Conservation (phyloP, 2,329 filamentous ascomycete species). For the Claviceps lovelessii region DNA sequence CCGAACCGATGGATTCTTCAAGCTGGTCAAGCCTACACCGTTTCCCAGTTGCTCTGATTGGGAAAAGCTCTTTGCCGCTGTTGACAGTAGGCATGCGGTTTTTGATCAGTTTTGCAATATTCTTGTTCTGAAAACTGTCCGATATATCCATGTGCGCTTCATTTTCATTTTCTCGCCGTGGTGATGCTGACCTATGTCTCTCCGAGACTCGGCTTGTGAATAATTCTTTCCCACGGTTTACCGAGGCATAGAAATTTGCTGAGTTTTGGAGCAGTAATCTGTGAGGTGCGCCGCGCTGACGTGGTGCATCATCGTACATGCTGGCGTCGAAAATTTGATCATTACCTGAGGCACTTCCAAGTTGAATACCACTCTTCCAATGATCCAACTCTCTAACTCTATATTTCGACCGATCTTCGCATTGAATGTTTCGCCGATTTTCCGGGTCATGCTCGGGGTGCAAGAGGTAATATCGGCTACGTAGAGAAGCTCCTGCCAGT, state of each 20-base stretch:
- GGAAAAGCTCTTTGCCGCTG: conserved; percentile 25
- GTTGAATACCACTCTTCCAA: conserved; percentile 17
- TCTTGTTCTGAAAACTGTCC: conserved; percentile 22
- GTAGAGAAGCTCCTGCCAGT: conserved; percentile 57
- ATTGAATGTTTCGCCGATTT: conserved; percentile 48
- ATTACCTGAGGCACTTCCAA: conserved; percentile 29
- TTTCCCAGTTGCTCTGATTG: conserved; percentile 16
- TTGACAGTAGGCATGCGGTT: conserved; percentile 18
- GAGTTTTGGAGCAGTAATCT: conserved; percentile 16
- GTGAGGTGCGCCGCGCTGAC: conserved; percentile 12
- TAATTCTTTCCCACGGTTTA: conserved; percentile 46
- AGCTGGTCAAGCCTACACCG: conserved; percentile 23
- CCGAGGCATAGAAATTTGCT: conserved; percentile 15
- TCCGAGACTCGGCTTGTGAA: conserved; percentile 33
- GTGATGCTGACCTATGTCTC: conserved; percentile 39
- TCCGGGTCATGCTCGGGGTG: conserved; percentile 80
- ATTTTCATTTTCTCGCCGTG: conserved; percentile 27
- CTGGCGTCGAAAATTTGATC: conserved; percentile 53
- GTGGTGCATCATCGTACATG: conserved; percentile 64
- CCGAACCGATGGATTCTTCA: conserved; percentile 25
- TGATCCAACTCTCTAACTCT: conserved; percentile 38
- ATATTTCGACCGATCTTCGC: conserved; percentile 45
- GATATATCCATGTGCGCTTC: conserved; percentile 24
- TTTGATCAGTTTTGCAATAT: conserved; percentile 20
- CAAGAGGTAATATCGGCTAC: conserved; percentile 83